These are phyloP conservation scores for Cladosporium oxysporum DNA, from an alignment of 2,329 filamentous ascomycete genomes.

Conservation along the genomic window DNA sequence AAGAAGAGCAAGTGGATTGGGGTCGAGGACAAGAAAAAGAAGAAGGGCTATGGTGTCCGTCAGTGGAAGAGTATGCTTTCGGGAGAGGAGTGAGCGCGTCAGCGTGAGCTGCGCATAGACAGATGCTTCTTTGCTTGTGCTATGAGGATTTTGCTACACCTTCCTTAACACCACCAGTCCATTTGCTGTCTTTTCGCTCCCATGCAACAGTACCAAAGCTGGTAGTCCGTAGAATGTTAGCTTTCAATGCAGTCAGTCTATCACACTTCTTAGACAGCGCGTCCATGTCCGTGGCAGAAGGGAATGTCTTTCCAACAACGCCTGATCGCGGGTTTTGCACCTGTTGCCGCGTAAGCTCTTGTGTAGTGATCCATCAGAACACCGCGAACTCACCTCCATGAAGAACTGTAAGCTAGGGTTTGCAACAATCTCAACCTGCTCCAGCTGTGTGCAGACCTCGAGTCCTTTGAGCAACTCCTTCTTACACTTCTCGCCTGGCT, in stretches of 20 bases:
- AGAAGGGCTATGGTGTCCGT: too few relatives aligned
- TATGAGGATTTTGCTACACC: not conserved
- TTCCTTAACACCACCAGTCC: constrained; percentile 25
- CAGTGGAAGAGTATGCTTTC: too few relatives aligned
- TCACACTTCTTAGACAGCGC: constrained; percentile 37
- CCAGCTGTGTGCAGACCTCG: constrained; percentile 35
- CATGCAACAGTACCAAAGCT: constrained; percentile 37
- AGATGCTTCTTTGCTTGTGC: too few relatives aligned
- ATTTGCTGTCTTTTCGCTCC: constrained; percentile 37
- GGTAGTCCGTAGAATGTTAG: constrained; percentile 39
- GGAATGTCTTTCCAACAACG: constrained; percentile 37
- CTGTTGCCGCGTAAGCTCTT: constrained; percentile 21
- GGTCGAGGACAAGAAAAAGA: too few relatives aligned
- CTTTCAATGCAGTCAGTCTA: constrained; percentile 41
- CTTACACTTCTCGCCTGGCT: too few relatives aligned
- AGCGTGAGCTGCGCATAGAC: too few relatives aligned
- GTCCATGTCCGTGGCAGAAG: constrained; percentile 38
- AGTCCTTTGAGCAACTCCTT: constrained; percentile 38
- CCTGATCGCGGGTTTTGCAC: constrained; percentile 33
- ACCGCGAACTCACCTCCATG: constrained; percentile 38
- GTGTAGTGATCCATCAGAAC: too few relatives aligned
- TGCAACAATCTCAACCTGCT: constrained; percentile 44
- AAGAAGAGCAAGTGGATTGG: too few relatives aligned
- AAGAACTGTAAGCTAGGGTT: constrained; percentile 42
- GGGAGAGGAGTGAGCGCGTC: too few relatives aligned